Conservation (phyloP, 2,329 filamentous ascomycete species). For the Beauveria australis region DNA sequence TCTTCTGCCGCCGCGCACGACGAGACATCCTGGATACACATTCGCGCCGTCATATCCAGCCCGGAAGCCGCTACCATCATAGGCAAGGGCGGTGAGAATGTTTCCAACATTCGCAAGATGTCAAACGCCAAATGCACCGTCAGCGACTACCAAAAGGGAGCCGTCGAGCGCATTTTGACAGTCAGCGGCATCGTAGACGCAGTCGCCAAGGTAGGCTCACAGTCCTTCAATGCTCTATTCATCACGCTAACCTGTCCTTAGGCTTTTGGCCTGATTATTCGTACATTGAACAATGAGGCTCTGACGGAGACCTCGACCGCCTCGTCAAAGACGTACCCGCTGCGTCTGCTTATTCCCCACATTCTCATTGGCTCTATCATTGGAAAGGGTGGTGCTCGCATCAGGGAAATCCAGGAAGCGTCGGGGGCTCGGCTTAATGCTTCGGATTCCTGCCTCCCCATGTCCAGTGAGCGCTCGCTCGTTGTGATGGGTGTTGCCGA, state of each 20-base stretch:
- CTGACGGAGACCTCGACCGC: constrained; percentile 80
- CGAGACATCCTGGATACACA: constrained; percentile 93
- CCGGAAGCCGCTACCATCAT: constrained; percentile 96
- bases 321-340: constrained; percentile 93
- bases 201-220: constrained; percentile 76
- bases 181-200: constrained; percentile 95
- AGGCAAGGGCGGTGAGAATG: constrained; percentile 97
- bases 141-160: constrained; percentile 94
- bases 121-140: constrained; percentile 98
- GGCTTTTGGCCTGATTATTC: constrained; percentile 97
- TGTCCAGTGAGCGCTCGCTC: constrained; percentile 94
- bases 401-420: constrained; percentile 96
- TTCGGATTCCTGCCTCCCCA: constrained; percentile 85
- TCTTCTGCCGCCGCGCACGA: constrained; percentile 56
- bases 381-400: constrained; percentile 89
- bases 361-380: constrained; percentile 98
- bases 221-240: not conserved
- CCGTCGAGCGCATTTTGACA: constrained; percentile 93
- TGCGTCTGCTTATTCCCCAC: constrained; percentile 90
- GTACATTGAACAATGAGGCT: constrained; percentile 94
- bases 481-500: constrained; percentile 97
- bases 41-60: constrained; percentile 93
- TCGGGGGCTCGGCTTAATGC: constrained; percentile 95
- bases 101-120: constrained; percentile 89
- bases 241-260: constrained; percentile 30